Evolutionary conservation across 495 filamentous ascomycete species (phyloP).

Genomic region (Penicillium coprophilum): DNA sequence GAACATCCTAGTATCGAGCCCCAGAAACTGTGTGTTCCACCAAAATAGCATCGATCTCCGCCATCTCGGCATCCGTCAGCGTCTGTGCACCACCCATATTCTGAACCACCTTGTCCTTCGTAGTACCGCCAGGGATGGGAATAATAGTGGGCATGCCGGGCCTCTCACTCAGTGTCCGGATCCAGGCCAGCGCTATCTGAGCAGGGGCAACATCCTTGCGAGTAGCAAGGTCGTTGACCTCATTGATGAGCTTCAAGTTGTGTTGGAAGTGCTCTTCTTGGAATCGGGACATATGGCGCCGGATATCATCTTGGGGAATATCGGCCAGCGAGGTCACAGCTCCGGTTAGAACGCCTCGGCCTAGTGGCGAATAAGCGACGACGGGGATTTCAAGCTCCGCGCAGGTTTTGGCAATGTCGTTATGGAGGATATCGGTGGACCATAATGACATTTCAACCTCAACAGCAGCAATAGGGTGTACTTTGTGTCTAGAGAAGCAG

Average conservation of each 20-base stretch:
- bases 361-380: conserved; percentile 63
- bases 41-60: conserved; percentile 46
- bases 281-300: conserved; percentile 61
- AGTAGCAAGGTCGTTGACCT: conserved; percentile 64
- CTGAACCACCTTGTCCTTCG: conserved; percentile 46
- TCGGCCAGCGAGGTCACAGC: conserved; percentile 60
- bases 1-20: conserved; percentile 29
- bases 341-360: conserved; percentile 57
- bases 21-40: conserved; percentile 41
- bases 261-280: conserved; percentile 64
- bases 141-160: conserved; percentile 70
- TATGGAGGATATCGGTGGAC: conserved; percentile 63
- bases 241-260: conserved; percentile 69
- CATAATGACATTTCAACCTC: conserved; percentile 81
- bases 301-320: conserved; percentile 59
- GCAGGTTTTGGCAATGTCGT: conserved; percentile 72
- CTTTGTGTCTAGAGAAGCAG: conserved; percentile 44
- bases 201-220: conserved; percentile 69
- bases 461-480: conserved; percentile 68
- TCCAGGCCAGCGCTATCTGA: conserved; percentile 80
- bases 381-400: conserved; percentile 70
- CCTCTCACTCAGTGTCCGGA: conserved; percentile 51
- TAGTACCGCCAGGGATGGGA: conserved; percentile 74
- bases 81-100: conserved; percentile 41
- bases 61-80: conserved; percentile 44